Base-by-base conservation (phyloP, 129 eudicot genomes). In the Arctium lappa region DNA sequence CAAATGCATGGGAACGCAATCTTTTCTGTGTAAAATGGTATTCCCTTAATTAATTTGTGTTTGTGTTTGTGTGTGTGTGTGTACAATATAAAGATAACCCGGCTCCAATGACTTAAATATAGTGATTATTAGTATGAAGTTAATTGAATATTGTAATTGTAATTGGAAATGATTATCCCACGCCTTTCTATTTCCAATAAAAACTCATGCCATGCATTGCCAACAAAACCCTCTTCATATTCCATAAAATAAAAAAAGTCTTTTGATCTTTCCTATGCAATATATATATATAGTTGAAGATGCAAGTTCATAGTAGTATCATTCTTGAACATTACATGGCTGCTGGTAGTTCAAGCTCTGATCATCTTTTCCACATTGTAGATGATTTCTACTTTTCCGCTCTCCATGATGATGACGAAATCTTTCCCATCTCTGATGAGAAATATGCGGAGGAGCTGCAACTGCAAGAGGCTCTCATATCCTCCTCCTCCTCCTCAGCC, bases 381-480 rank as follows among this genome's bases (percentile, higher is more conserved):
- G 88, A 86, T 76, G 88, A 81, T 9, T 44, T 76, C n/a, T 86
- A 86, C 85, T 77, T 81, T 73, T 70, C 80, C 39, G 85, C 88
- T 3, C 77, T 86, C 66, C 15, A 65, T 62, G 82, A 86, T 31
- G 63, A 85, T 12, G 87, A 88, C 2, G 80, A 83, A 62, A 73
- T 87, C 42, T 79, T 85, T 62, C 89, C 87, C 5, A 85, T 88
- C 5, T 82, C 83, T 6, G 93, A 90, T 75, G 84, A 50, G 56
- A 65, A 80, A 33, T 83, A 82, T 48, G 93, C 93, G 2, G 68
- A 90, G 5, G 83, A 83, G 48, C 70, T 90, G 31, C 91, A 87
- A 68, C 72, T 85, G n/a, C 91, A 90, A 42, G 91, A 90, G 29
- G 86, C 86, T 8, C 81, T 88, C 10, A 13, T 78, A 2, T 82